phyloP scores from a whole-genome alignment of 1,284 basidiomycete species.

The Cryptococcus wingfieldii region DNA sequence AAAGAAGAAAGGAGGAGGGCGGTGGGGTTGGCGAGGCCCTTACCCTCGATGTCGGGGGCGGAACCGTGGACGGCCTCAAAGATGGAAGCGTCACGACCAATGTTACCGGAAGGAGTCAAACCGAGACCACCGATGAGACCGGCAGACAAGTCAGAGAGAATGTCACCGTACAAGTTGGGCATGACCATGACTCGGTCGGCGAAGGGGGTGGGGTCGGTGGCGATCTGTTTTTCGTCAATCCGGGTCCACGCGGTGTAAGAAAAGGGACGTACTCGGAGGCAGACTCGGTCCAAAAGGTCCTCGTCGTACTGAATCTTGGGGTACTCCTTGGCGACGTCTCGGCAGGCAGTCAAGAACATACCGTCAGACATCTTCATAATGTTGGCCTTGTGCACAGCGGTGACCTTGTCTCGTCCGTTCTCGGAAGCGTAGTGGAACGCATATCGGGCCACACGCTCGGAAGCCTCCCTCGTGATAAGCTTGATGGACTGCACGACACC shows the following conservation, averaged over 20 bases:
- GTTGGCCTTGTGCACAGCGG: constrained; percentile 99
- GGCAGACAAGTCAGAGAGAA: constrained; percentile 98
- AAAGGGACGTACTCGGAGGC: constrained; percentile 65
- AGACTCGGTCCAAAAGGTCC: constrained; percentile 94
- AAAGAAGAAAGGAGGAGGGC: constrained; percentile 89
- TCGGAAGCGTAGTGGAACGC: constrained; percentile 96
- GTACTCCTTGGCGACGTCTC: constrained; percentile 94
- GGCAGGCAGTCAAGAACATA: constrained; percentile 98
- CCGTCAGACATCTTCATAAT: constrained; percentile 99
- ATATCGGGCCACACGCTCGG: constrained; percentile 96
- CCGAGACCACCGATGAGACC: constrained; percentile 97
- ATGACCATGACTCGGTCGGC: constrained; percentile 99
- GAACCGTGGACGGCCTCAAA: constrained; percentile 99
- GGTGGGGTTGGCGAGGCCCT: constrained; percentile 96
- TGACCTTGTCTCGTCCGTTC: constrained; percentile 84
- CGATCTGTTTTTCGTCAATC: constrained; percentile 55
- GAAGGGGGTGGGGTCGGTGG: constrained; percentile 89
- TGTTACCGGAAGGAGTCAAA: constrained; percentile 97
- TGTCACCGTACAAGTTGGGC: constrained; percentile 96
- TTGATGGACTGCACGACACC: constrained; percentile 99
- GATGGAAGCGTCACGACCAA: constrained; percentile 96
- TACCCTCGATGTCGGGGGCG: constrained; percentile 67
- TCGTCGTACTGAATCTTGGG: constrained; percentile 92
- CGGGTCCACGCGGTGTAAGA: not conserved
- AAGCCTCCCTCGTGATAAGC: constrained; percentile 98